A percentile compares a stretch with the other conserved stretches of the same genome.
These are phyloP conservation scores for Isabelozyma gotoi DNA, from an alignment of 805 yeast genomes.

Conservation along the genomic window DNA sequence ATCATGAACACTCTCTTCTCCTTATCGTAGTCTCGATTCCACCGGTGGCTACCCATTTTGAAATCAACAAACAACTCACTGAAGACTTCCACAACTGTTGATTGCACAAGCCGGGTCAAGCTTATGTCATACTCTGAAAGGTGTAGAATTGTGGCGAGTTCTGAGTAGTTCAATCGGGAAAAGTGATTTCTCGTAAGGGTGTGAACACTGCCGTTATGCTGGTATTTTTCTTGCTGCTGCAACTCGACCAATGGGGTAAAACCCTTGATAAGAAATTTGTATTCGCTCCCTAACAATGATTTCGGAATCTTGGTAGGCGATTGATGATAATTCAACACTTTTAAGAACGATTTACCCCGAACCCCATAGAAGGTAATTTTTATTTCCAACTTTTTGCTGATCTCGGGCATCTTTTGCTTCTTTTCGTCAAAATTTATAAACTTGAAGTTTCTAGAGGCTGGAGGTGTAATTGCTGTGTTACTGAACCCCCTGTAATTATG, in stretches of 20 bases:
- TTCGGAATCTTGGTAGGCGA: neutral
- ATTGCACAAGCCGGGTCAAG: slow-evolving; percentile 58
- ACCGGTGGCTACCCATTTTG: slow-evolving; percentile 73
- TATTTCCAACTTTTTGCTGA: neutral
- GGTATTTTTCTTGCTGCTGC: neutral
- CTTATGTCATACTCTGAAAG: slow-evolving; percentile 43
- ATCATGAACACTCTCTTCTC: slow-evolving; percentile 50
- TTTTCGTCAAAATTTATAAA: neutral
- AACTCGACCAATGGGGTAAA: neutral
- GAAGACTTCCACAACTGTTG: slow-evolving; percentile 51
- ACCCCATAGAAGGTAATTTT: neutral
- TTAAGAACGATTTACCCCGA: neutral
- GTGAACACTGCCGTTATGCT: neutral
- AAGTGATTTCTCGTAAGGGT: slow-evolving; percentile 21
- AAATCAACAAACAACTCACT: slow-evolving; percentile 57
- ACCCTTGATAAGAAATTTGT: no score
- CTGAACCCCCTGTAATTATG: no score
- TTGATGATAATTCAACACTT: neutral
- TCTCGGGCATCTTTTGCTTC: neutral
- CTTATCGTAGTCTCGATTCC: slow-evolving; percentile 77
- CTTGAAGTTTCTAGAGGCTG: neutral
- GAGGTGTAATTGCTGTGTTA: no score
- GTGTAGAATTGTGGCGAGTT: slow-evolving; percentile 52
- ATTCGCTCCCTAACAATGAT: neutral
- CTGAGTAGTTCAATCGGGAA: slow-evolving; percentile 58